A percentile compares a stretch with the other conserved stretches of the same genome.
These are phyloP conservation scores for Ascochyta clinopodiicola DNA, from an alignment of 2,329 filamentous ascomycete genomes.

Conservation along the genomic window DNA sequence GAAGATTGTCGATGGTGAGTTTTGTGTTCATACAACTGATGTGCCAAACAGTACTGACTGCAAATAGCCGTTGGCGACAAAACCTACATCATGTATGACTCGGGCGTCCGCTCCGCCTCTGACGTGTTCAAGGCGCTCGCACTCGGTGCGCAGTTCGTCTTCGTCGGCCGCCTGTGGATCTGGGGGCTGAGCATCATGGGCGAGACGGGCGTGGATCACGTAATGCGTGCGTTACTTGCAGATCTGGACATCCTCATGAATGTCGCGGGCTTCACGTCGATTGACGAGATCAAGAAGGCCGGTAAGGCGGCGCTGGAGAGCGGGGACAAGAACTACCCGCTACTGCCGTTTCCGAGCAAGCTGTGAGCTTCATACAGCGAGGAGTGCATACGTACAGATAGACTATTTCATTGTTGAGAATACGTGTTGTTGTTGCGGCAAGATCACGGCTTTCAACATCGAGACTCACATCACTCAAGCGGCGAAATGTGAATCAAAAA, in stretches of 20 bases:
- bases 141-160: conserved; percentile 67
- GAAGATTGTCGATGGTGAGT: conserved; percentile 60
- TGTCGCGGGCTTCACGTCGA: conserved; percentile 61
- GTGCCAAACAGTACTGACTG: neutral
- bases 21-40: no score
- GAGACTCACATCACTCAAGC: no score
- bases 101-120: conserved; percentile 62
- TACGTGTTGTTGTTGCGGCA: neutral
- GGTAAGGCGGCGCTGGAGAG: conserved; percentile 32
- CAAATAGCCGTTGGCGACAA: conserved; percentile 56
- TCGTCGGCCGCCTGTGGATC: conserved; percentile 66
- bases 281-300: conserved; percentile 59
- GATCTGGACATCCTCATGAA: conserved; percentile 70
- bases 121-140: conserved; percentile 68
- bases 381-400: no score
- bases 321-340: conserved; percentile 30
- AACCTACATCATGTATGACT: conserved; percentile 66
- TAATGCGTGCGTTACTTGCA: conserved; percentile 66
- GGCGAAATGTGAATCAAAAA: neutral
- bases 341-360: conserved; percentile 33
- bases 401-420: no score
- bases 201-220: conserved; percentile 66
- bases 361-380: conserved; percentile 18
- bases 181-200: conserved; percentile 67
- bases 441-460: no score